Evolutionary conservation across 2,329 filamentous ascomycete species (phyloP).

Genomic region (Nothophoma quercina): DNA sequence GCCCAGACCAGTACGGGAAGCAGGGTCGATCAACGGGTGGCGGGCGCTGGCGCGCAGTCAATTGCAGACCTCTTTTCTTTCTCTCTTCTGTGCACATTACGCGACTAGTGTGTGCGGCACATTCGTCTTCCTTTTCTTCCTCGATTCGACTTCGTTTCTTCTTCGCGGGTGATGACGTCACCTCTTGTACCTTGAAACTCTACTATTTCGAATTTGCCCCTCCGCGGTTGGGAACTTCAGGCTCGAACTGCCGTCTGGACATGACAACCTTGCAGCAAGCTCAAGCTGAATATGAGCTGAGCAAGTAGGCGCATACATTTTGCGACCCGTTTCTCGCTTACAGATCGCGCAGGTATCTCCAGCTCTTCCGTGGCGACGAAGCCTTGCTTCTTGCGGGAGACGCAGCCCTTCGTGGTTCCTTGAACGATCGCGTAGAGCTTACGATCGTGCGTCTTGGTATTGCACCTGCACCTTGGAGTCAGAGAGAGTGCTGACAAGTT

Average conservation of each 20-base stretch:
- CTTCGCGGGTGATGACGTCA: slow-evolving; percentile 1
- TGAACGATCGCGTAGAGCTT: slow-evolving; percentile 3
- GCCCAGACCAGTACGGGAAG: not conserved
- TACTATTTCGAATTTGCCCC: not conserved
- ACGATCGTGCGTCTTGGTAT: slow-evolving; percentile 6
- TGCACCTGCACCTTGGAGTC: not conserved
- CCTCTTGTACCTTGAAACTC: not conserved
- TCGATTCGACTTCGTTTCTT: not conserved
- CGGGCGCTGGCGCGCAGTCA: not conserved
- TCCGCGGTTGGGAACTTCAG: not conserved
- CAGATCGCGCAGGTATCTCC: not conserved
- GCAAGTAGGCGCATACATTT: not conserved
- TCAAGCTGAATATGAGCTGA: slow-evolving; percentile 7
- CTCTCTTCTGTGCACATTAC: not conserved
- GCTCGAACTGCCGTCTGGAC: not conserved
- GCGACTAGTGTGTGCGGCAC: no score
- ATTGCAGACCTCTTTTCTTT: not conserved
- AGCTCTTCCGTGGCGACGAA: not conserved
- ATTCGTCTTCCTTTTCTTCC: not conserved
- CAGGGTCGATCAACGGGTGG: not conserved
- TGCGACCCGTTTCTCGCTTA: not conserved
- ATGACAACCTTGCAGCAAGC: not conserved
- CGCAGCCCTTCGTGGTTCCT: not conserved
- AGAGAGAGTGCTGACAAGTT: not conserved
- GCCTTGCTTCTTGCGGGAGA: not conserved